These are phyloP conservation scores for Diaporthe destruens DNA, from an alignment of 2,329 filamentous ascomycete species.

Conservation along the genomic window DNA sequence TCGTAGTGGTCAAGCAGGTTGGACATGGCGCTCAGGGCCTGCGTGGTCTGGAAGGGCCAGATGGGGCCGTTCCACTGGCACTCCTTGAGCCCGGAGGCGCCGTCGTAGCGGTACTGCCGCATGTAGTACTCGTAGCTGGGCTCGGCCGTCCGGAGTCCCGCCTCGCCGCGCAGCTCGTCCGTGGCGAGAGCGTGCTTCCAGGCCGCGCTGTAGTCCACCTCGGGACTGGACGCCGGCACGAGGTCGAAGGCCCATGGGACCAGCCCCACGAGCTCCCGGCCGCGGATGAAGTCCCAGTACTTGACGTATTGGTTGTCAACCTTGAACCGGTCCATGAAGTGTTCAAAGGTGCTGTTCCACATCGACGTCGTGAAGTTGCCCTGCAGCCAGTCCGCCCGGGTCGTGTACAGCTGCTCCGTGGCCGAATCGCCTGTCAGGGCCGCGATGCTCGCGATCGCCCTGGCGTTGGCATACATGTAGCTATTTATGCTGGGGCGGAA, in stretches of 20 bases:
- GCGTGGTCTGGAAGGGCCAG: conserved; percentile 59
- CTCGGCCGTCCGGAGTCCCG: conserved; percentile 57
- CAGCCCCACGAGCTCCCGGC: conserved; percentile 57
- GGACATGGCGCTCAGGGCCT: conserved; percentile 54
- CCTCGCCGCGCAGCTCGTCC: conserved; percentile 41
- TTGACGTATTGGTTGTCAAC: conserved; percentile 54
- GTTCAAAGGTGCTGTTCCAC: conserved; percentile 58
- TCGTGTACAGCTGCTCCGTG: conserved; percentile 45
- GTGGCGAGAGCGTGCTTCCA: conserved; percentile 54
- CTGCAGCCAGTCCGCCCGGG: conserved; percentile 53
- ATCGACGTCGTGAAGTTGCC: conserved; percentile 53
- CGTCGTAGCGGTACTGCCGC: conserved; percentile 56
- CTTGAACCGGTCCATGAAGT: conserved; percentile 59
- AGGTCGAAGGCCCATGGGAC: conserved; percentile 58
- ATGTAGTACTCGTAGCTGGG: conserved; percentile 60
- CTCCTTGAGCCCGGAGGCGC: conserved; percentile 48
- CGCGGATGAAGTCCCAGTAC: conserved; percentile 56
- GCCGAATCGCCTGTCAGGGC: conserved; percentile 46
- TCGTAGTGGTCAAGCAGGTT: conserved; percentile 58
- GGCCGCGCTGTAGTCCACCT: conserved; percentile 50
- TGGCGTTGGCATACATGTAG: conserved; percentile 58
- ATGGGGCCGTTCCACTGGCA: conserved; percentile 61
- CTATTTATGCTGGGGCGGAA: conserved; percentile 60
- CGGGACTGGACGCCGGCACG: conserved; percentile 52
- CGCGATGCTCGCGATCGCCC: conserved; percentile 56